These are phyloP conservation scores for Saccharomycopsis amapae DNA, from an alignment of 805 yeast genomes.

Conservation along the genomic window DNA sequence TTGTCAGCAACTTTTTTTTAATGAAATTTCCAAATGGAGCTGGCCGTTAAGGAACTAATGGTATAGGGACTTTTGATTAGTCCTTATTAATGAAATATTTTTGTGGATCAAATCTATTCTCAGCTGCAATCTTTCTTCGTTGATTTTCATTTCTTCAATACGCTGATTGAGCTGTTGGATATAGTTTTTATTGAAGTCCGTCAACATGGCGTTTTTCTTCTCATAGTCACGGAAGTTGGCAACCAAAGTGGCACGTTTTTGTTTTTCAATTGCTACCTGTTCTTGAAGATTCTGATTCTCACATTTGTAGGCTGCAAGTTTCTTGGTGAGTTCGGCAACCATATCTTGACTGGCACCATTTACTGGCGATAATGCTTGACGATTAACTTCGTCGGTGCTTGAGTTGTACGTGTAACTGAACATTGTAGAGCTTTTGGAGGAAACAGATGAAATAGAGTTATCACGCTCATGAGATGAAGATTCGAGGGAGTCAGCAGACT, in stretches of 20 bases:
- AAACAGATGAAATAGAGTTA: slow-evolving; percentile 13
- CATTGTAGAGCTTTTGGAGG: slow-evolving; percentile 12
- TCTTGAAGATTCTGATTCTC: slow-evolving; percentile 1
- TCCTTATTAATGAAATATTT: slow-evolving; percentile 12
- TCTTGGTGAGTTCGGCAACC: slow-evolving; percentile 6
- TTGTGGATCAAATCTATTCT: slow-evolving; percentile 18
- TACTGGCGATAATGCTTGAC: slow-evolving; percentile 2
- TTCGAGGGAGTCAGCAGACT: too few species aligned
- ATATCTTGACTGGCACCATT: slow-evolving; percentile 2
- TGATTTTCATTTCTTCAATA: slow-evolving; percentile 12
- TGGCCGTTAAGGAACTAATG: too few species aligned
- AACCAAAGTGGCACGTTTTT: slow-evolving; percentile 9
- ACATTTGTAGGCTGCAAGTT: slow-evolving; percentile 1
- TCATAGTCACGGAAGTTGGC: slow-evolving; percentile 14
- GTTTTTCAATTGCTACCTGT: slow-evolving; percentile 6
- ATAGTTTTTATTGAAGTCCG: slow-evolving; percentile 14
- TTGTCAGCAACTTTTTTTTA: too few species aligned
- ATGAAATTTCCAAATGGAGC: too few species aligned
- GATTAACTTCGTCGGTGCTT: slow-evolving; percentile 16
- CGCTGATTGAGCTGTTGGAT: slow-evolving; percentile 12
- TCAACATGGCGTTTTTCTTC: slow-evolving; percentile 11
- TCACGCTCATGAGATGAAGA: slow-evolving; percentile 13
- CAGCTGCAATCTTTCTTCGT: slow-evolving; percentile 10
- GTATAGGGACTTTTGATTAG: neutral
- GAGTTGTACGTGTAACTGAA: slow-evolving; percentile 18